Percentiles rank a stretch among this genome's conserved stretches.
These are phyloP conservation scores for Ormosia emarginata DNA, from an alignment of 306 rosid species.

Conservation along the genomic window DNA sequence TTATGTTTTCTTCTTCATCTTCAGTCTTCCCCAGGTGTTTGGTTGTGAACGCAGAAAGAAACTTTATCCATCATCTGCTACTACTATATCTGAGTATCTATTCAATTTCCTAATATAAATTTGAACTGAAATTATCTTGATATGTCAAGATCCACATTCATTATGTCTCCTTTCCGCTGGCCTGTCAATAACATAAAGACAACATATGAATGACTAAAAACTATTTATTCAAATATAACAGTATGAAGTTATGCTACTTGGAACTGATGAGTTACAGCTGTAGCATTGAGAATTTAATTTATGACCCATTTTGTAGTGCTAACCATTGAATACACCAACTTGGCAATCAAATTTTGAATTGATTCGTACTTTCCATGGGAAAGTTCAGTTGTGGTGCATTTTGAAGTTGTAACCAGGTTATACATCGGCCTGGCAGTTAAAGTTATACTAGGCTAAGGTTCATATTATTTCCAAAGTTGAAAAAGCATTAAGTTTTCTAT, in stretches of 20 bases:
- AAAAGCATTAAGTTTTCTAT: background rate
- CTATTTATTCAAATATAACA: background rate
- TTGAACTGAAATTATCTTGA: background rate
- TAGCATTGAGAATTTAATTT: background rate
- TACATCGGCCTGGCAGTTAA: background rate
- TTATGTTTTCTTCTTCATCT: background rate
- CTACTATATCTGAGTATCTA: background rate
- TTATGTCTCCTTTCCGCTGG: background rate
- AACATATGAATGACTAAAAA: background rate
- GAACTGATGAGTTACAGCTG: background rate
- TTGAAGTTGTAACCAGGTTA: background rate
- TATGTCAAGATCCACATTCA: background rate
- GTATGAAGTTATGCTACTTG: background rate
- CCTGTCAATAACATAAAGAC: background rate
- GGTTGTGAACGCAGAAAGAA: background rate
- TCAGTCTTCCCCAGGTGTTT: background rate
- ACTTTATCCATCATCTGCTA: background rate
- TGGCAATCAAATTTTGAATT: background rate
- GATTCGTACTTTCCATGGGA: background rate
- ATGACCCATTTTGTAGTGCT: background rate
- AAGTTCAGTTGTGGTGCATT: background rate
- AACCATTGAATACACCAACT: background rate
- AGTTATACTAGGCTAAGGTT: background rate
- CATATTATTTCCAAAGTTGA: background rate
- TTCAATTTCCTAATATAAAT: background rate